A percentile compares a stretch with the other conserved stretches of the same genome.
These are phyloP conservation scores for Diphasiastrum complanatum DNA, from an alignment of 83 land plant species.

Conservation along the genomic window DNA sequence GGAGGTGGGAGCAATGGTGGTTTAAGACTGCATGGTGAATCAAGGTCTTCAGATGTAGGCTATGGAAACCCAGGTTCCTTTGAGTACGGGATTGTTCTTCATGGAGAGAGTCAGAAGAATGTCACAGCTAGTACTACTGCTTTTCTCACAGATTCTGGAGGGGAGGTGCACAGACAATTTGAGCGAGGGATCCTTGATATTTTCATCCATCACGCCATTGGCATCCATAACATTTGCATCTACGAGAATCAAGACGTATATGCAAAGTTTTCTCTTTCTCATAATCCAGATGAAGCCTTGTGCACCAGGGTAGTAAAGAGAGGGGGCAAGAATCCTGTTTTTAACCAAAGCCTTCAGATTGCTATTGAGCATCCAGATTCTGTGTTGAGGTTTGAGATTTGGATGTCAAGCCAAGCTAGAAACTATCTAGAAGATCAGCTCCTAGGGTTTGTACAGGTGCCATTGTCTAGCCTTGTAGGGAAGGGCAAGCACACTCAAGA, in stretches of 20 bases:
- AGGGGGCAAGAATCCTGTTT: conserved; percentile 18
- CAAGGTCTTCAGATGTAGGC: no score
- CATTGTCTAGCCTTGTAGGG: conserved; percentile 40
- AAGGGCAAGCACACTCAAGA: conserved; percentile 45
- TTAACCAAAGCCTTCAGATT: conserved; percentile 18
- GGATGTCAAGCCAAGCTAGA: conserved; percentile 65
- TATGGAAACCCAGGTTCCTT: no score
- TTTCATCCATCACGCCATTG: conserved; percentile 8
- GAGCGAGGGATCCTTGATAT: conserved; percentile 16
- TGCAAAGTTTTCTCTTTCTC: conserved; percentile 7
- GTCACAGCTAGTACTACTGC: no score
- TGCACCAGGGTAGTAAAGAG: conserved; percentile 10
- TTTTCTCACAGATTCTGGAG: no score
- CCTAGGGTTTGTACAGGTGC: conserved; percentile 58
- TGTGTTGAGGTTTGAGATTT: conserved; percentile 44
- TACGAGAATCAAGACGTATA: conserved; percentile 24
- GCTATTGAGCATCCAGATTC: conserved; percentile 4
- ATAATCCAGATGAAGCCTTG: conserved; percentile 6
- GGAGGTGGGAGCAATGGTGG: no score
- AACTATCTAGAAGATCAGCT: conserved; percentile 74
- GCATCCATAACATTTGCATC: conserved; percentile 25
- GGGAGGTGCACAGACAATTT: no score
- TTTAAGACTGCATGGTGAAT: no score
- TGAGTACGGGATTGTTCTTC: no score
- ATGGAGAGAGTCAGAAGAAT: no score